These are phyloP conservation scores for Aspergillus incahuasiensis DNA, from an alignment of 495 filamentous ascomycete species.

Conservation along the genomic window DNA sequence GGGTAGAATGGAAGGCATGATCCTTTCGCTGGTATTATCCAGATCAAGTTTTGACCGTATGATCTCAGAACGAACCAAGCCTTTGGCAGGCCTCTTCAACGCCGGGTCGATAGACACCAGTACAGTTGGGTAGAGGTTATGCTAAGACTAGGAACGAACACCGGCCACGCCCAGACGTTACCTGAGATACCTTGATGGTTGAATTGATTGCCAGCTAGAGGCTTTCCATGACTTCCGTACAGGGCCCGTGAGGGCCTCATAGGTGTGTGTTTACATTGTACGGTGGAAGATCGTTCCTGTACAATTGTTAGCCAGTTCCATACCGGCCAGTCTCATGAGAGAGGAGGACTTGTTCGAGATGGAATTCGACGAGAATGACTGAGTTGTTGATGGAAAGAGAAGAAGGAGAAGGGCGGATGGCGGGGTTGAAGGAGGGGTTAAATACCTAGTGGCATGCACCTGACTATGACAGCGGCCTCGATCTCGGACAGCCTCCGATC, in stretches of 20 bases:
- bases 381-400: conserved; percentile 1
- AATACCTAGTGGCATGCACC: background rate
- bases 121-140: conserved; percentile 7
- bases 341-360: conserved; percentile 18
- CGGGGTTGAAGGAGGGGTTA: conserved; percentile 16
- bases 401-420: conserved; percentile 6
- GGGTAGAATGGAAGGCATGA: conserved; percentile 61
- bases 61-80: conserved; percentile 73
- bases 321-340: background rate
- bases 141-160: conserved; percentile 50
- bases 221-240: conserved; percentile 39
- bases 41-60: conserved; percentile 98
- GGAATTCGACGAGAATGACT: background rate
- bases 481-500: background rate
- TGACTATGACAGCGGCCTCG: background rate
- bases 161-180: conserved; percentile 61
- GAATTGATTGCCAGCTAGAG: conserved; percentile 37
- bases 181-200: conserved; percentile 61
- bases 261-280: conserved; percentile 23
- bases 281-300: conserved; percentile 3
- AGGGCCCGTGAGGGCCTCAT: conserved; percentile 1
- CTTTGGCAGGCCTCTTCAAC: conserved; percentile 10
- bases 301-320: conserved; percentile 15
- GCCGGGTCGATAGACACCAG: conserved; percentile 4
- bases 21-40: conserved; percentile 99